These are phyloP conservation scores for Myriosclerotinia scirpicola DNA, from an alignment of 2,329 filamentous ascomycete genomes.

Conservation along the genomic window DNA sequence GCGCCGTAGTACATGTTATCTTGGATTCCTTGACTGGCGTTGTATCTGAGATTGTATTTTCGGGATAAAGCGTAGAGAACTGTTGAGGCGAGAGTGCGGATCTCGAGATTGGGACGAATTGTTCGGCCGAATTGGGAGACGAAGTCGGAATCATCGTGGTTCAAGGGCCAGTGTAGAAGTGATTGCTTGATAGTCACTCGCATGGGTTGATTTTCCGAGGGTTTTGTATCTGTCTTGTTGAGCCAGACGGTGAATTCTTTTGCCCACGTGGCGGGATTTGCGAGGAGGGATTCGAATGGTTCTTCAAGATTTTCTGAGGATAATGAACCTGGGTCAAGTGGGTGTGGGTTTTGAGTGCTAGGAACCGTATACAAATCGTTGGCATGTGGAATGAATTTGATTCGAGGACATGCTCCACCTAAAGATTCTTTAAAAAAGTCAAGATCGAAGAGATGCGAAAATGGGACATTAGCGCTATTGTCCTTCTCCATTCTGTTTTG, in stretches of 20 bases:
- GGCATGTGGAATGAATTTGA: conserved; percentile 25
- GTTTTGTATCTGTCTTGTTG: conserved; percentile 27
- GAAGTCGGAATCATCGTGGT: conserved; percentile 30
- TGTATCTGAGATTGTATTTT: conserved; percentile 35
- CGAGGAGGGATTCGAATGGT: conserved; percentile 13
- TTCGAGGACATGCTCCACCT: conserved; percentile 29
- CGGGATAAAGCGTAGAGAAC: conserved; percentile 38
- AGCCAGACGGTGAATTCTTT: conserved; percentile 35
- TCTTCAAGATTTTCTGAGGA: conserved; percentile 10
- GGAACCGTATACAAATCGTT: conserved; percentile 30
- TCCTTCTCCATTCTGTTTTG: conserved; percentile 23
- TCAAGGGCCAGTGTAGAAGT: conserved; percentile 33
- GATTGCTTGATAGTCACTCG: conserved; percentile 32
- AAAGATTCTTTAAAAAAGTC: conserved; percentile 31
- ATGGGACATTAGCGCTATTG: conserved; percentile 25
- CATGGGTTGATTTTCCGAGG: conserved; percentile 27
- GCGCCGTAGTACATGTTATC: conserved; percentile 42
- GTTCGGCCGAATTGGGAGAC: conserved; percentile 31
- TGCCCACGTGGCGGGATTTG: conserved; percentile 31
- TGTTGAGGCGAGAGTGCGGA: conserved; percentile 32
- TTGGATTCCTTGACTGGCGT: conserved; percentile 35
- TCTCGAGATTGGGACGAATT: conserved; percentile 32
- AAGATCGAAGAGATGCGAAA: conserved; percentile 35
- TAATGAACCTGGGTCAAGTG: conserved; percentile 13
- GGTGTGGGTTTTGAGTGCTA: conserved; percentile 20